A percentile compares a stretch with the other conserved stretches of the same genome.
Evolutionary conservation across 2,329 filamentous ascomycete species (phyloP).

Genomic region (Clarireedia sp.): DNA sequence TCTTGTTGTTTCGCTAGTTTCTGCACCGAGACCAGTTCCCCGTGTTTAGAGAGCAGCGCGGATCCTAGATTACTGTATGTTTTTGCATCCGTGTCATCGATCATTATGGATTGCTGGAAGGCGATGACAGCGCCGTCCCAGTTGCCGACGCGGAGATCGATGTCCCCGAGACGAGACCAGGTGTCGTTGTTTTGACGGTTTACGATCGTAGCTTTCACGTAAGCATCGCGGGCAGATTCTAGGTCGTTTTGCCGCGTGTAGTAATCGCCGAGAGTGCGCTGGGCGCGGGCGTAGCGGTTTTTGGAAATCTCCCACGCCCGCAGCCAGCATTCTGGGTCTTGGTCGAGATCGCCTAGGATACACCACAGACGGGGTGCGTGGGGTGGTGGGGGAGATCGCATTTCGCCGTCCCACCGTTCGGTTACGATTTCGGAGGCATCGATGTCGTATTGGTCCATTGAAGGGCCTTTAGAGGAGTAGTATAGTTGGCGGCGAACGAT

Average conservation of each 20-base stretch:
- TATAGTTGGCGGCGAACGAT: slow-evolving; percentile 76
- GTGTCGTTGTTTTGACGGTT: slow-evolving; percentile 76
- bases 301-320: slow-evolving; percentile 83
- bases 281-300: slow-evolving; percentile 73
- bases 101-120: slow-evolving; percentile 73
- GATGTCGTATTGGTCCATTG: slow-evolving; percentile 33
- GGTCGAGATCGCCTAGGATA: slow-evolving; percentile 84
- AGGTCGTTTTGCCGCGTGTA: slow-evolving; percentile 62
- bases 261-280: slow-evolving; percentile 76
- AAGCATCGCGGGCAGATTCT: slow-evolving; percentile 65
- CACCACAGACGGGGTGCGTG: slow-evolving; percentile 87
- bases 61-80: slow-evolving; percentile 94
- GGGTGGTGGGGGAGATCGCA: slow-evolving; percentile 61
- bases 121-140: slow-evolving; percentile 76
- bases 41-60: slow-evolving; percentile 65
- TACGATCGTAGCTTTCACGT: slow-evolving; percentile 65
- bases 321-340: slow-evolving; percentile 66
- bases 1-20: slow-evolving; percentile 29
- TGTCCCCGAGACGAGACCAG: slow-evolving; percentile 89
- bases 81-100: slow-evolving; percentile 82
- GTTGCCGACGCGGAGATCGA: slow-evolving; percentile 66
- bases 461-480: slow-evolving; percentile 45
- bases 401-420: slow-evolving; percentile 55
- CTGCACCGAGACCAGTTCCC: slow-evolving; percentile 37
- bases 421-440: slow-evolving; percentile 46